phyloP scores from a whole-genome alignment of 805 yeast genomes.

The Yarrowia hollandica region DNA sequence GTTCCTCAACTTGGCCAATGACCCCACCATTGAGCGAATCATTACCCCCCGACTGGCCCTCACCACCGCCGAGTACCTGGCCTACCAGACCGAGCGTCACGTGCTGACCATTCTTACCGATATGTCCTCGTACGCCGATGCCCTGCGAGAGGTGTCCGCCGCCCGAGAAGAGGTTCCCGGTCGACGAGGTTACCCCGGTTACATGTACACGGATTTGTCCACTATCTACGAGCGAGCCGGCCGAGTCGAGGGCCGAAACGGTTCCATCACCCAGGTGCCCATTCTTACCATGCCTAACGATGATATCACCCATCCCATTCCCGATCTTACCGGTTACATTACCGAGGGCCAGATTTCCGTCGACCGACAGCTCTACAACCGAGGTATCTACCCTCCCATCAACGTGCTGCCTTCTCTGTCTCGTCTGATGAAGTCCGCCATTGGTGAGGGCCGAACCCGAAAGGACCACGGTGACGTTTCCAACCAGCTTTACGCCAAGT shows the following conservation, averaged over 20 bases:
- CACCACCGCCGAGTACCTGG: constrained; percentile 97
- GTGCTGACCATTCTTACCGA: constrained; percentile 97
- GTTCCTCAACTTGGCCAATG: constrained; percentile 96
- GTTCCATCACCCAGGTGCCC: constrained; percentile 98
- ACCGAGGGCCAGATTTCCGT: constrained; percentile 98
- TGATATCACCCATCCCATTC: constrained; percentile 99
- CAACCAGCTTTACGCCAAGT: constrained; percentile 97
- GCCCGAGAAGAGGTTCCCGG: constrained; percentile 99
- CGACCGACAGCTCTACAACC: constrained; percentile 93
- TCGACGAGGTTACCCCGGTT: constrained; percentile 99
- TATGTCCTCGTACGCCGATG: constrained; percentile 99
- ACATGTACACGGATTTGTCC: constrained; percentile 99
- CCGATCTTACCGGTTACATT: constrained; percentile 98
- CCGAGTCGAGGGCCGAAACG: constrained; percentile 99
- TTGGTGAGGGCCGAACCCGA: constrained; percentile 99
- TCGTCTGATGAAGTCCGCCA: constrained; percentile 98
- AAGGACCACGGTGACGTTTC: constrained; percentile 99
- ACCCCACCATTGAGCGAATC: constrained; percentile 99
- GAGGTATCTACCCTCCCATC: constrained; percentile 98
- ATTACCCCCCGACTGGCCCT: constrained; percentile 98
- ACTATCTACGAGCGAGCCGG: constrained; percentile 99
- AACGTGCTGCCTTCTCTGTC: constrained; percentile 96
- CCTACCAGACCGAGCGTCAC: constrained; percentile 98
- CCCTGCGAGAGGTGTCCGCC: constrained; percentile 98
- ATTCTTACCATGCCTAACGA: constrained; percentile 99